phyloP scores from a whole-genome alignment of 2,329 filamentous ascomycete genomes.

The Pseudogymnoascus sp. region DNA sequence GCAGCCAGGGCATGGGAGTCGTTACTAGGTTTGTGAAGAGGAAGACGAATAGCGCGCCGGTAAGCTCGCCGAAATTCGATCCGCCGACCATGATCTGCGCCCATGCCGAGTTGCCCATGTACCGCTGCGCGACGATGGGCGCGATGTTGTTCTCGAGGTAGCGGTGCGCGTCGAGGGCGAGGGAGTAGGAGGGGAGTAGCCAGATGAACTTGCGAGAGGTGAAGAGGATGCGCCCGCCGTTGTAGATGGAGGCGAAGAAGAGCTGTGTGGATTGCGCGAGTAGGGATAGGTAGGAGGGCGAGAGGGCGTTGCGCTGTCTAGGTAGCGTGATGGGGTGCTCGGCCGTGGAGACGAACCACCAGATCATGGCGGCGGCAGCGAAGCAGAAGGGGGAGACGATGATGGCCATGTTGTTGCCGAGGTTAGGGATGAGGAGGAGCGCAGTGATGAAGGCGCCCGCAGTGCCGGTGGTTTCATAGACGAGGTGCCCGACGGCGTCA shows the following conservation, averaged over 20 bases:
- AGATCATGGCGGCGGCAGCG: conserved; percentile 33
- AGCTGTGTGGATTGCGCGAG: conserved; percentile 36
- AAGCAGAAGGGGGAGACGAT: conserved; percentile 45
- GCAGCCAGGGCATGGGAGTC: conserved; percentile 46
- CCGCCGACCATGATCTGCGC: conserved; percentile 45
- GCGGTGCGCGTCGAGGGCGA: conserved; percentile 44
- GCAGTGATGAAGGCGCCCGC: conserved; percentile 42
- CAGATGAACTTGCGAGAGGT: conserved; percentile 42
- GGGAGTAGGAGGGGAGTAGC: conserved; percentile 43
- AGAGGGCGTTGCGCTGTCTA: conserved; percentile 17
- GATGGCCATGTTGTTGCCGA: conserved; percentile 47
- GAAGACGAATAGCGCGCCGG: conserved; percentile 43
- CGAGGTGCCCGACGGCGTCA: conserved; percentile 34
- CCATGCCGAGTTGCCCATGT: conserved; percentile 43
- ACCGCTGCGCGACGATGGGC: conserved; percentile 40
- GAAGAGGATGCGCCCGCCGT: conserved; percentile 41
- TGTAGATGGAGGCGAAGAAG: conserved; percentile 41
- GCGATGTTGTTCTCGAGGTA: conserved; percentile 45
- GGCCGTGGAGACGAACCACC: conserved; percentile 41
- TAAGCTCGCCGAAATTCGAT: conserved; percentile 44
- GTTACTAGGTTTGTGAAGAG: conserved; percentile 42
- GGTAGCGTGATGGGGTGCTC: conserved; percentile 26
- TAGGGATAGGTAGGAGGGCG: conserved; percentile 33
- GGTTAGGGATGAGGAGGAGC: conserved; percentile 42
- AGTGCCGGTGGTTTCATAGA: conserved; percentile 44